Evolutionary conservation across 805 yeast species (phyloP).

Genomic region (Lipomyces mesembrius): DNA sequence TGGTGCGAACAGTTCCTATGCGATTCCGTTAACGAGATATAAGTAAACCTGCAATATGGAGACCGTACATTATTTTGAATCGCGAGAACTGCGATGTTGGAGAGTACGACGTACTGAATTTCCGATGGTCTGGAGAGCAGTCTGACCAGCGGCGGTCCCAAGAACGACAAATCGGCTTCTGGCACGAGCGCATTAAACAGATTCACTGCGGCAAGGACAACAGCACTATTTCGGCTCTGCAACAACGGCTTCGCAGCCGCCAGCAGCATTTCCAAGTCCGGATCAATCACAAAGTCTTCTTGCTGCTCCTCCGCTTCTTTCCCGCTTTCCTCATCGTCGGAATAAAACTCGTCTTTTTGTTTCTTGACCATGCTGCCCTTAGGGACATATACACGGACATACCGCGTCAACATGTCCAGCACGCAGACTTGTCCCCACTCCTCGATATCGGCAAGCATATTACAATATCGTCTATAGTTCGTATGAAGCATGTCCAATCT

Average conservation of each 20-base stretch:
- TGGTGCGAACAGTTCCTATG: constrained; percentile 44
- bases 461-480: constrained; percentile 63
- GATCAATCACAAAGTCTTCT: constrained; percentile 46
- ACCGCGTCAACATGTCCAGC: constrained; percentile 67
- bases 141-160: constrained; percentile 58
- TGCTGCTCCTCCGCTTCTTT: constrained; percentile 43
- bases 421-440: constrained; percentile 69
- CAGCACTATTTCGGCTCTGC: constrained; percentile 60
- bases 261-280: constrained; percentile 63
- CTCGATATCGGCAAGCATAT: constrained; percentile 58
- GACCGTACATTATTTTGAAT: constrained; percentile 17
- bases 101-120: constrained; percentile 51
- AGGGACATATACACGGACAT: constrained; percentile 62
- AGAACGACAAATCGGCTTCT: constrained; percentile 54
- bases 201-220: constrained; percentile 63
- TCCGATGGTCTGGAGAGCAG: constrained; percentile 47
- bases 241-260: constrained; percentile 54
- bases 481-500: constrained; percentile 72
- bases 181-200: constrained; percentile 65
- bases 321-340: constrained; percentile 48
- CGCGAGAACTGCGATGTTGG: constrained; percentile 51
- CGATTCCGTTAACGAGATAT: constrained; percentile 28
- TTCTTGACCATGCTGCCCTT: constrained; percentile 32
- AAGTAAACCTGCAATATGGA: not conserved
- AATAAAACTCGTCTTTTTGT: constrained; percentile 30